Evolutionary conservation across 495 filamentous ascomycete species (phyloP).

Genomic region (Hypoxylon subgilvum): DNA sequence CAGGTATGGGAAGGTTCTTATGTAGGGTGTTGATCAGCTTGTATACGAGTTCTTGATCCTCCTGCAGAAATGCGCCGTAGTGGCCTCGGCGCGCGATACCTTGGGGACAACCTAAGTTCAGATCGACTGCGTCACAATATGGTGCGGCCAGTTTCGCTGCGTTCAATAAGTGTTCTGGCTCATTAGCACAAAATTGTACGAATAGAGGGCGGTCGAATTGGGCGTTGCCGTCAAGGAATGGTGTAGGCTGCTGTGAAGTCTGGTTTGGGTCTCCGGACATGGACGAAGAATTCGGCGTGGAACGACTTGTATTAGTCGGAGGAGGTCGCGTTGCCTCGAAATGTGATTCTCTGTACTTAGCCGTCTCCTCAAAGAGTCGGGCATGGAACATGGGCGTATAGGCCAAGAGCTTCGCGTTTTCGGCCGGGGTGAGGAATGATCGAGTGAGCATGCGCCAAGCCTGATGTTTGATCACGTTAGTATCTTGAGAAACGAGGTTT

Average conservation of each 20-base stretch:
- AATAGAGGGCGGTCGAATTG: conserved; percentile 82
- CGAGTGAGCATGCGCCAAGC: conserved; percentile 94
- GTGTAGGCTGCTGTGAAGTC: conserved; percentile 24
- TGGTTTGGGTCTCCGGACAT: conserved; percentile 5
- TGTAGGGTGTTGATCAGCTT: conserved; percentile 80
- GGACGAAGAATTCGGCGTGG: conserved; percentile 30
- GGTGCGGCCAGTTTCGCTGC: conserved; percentile 78
- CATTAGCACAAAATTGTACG: conserved; percentile 96
- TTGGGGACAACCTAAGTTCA: conserved; percentile 98
- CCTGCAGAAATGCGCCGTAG: conserved; percentile 94
- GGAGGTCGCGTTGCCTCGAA: conserved; percentile 68
- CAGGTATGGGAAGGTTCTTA: conserved; percentile 71
- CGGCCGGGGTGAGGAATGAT: conserved; percentile 76
- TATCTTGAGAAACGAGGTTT: neutral
- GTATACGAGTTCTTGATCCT: conserved; percentile 84
- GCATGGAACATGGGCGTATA: conserved; percentile 97
- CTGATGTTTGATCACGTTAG: conserved; percentile 51
- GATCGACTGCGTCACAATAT: conserved; percentile 91
- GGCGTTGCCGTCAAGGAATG: conserved; percentile 85
- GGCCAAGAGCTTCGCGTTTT: conserved; percentile 67
- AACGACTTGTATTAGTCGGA: conserved; percentile 12
- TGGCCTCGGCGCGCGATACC: conserved; percentile 88
- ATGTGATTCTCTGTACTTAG: conserved; percentile 73
- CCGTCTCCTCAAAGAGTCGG: conserved; percentile 75
- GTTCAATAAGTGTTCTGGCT: conserved; percentile 74